Conservation (phyloP, 2,329 filamentous ascomycete species). For the Diaporthe sp. region DNA sequence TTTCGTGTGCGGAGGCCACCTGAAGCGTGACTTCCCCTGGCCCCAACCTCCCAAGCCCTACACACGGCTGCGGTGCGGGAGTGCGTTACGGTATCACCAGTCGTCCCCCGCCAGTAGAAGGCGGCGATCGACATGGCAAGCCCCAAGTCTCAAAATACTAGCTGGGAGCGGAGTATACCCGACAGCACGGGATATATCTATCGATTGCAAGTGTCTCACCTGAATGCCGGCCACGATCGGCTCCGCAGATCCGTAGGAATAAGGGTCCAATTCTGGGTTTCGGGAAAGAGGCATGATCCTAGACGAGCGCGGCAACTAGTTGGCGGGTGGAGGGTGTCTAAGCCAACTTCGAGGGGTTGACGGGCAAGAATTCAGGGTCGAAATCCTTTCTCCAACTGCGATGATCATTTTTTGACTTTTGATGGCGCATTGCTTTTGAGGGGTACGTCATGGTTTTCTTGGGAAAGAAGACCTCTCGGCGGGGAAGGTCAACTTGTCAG, state of each 20-base stretch:
- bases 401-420: conserved; percentile 27
- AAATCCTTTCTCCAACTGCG: conserved; percentile 22
- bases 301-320: conserved; percentile 14
- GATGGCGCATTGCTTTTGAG: neutral
- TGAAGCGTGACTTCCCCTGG: neutral
- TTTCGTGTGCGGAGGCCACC: neutral
- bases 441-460: neutral
- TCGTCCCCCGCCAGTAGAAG: conserved; percentile 12
- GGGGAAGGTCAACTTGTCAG: neutral
- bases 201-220: too few relatives aligned
- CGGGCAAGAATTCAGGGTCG: neutral
- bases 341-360: conserved; percentile 2
- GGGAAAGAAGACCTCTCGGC: neutral
- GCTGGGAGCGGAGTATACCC: conserved; percentile 8
- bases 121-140: conserved; percentile 17
- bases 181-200: neutral
- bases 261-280: conserved; percentile 17
- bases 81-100: neutral
- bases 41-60: neutral
- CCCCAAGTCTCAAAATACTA: neutral
- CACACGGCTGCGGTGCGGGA: neutral
- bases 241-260: neutral
- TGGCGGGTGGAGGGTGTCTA: conserved; percentile 10
- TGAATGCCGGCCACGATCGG: too few relatives aligned
- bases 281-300: conserved; percentile 20